phyloP scores from a whole-genome alignment of 768 basidiomycete species.

The Lactarius hengduanensis region DNA sequence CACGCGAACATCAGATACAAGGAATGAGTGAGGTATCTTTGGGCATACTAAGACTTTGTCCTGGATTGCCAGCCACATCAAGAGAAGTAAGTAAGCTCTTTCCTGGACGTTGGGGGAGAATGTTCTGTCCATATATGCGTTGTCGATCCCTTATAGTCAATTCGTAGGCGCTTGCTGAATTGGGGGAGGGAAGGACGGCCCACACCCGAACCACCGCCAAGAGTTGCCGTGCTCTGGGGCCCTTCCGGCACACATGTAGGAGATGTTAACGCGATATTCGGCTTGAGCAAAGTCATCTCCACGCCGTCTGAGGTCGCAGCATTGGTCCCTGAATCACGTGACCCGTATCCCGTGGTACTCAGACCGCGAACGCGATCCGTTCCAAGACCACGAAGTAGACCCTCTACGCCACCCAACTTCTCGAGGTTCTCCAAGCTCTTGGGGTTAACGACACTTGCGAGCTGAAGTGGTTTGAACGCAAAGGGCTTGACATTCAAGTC shows the following conservation, averaged over 20 bases:
- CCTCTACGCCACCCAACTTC: slow-evolving; percentile 70
- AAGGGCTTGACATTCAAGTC: slow-evolving; percentile 66
- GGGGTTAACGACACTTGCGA: slow-evolving; percentile 88
- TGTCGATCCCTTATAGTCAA: slow-evolving; percentile 45
- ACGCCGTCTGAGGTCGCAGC: no score
- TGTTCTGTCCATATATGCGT: slow-evolving; percentile 52
- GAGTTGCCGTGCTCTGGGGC: no score
- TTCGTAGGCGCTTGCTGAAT: slow-evolving; percentile 31
- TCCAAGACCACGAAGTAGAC: slow-evolving; percentile 71
- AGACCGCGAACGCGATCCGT: slow-evolving; percentile 56
- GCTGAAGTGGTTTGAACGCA: slow-evolving; percentile 62
- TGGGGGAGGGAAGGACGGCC: not conserved
- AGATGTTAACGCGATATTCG: no score
- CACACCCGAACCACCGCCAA: no score
- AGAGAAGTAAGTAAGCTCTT: slow-evolving; percentile 49
- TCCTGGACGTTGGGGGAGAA: slow-evolving; percentile 47
- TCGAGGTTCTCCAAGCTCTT: slow-evolving; percentile 70
- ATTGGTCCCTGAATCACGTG: no score
- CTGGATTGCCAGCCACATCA: slow-evolving; percentile 63
- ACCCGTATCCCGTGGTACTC: not conserved
- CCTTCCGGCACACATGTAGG: no score
- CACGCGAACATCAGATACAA: slow-evolving; percentile 38
- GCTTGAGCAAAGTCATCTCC: no score
- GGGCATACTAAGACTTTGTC: slow-evolving; percentile 59
- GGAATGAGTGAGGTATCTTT: not conserved